A percentile compares a stretch with the other conserved stretches of the same genome.
Evolutionary conservation across 106 monocot species (phyloP).

Genomic region (Dactylorhiza incarnata): DNA sequence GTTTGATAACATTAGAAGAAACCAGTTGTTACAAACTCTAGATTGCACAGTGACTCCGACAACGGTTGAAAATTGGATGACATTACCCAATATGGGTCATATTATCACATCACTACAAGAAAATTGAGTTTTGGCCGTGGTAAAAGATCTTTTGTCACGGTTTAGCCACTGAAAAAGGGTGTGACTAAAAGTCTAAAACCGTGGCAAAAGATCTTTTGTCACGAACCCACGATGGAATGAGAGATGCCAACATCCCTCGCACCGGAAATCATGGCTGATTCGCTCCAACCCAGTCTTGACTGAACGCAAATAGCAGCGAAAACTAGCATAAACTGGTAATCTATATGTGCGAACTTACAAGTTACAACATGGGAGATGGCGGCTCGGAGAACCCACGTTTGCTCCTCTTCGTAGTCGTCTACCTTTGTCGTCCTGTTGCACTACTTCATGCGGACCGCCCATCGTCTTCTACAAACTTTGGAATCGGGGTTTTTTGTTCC

Average conservation of each 20-base stretch:
- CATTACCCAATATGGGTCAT: too few species aligned
- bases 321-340: not conserved
- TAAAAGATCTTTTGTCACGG: too few species aligned
- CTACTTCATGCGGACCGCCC: not conserved
- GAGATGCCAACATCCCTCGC: slow-evolving; percentile 85
- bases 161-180: too few species aligned
- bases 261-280: slow-evolving; percentile 60
- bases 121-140: too few species aligned
- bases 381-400: slow-evolving; percentile 55
- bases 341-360: slow-evolving; percentile 28
- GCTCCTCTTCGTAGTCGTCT: slow-evolving; percentile 53
- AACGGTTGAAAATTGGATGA: too few species aligned
- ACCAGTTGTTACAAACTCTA: too few species aligned
- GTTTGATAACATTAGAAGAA: too few species aligned
- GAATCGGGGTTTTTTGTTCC: not conserved
- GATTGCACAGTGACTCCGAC: too few species aligned
- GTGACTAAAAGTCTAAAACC: too few species aligned
- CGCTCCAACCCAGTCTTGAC: slow-evolving; percentile 61
- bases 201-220: too few species aligned
- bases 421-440: slow-evolving; percentile 1
- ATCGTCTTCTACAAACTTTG: not conserved
- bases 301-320: not conserved
- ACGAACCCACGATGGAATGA: slow-evolving; percentile 74
- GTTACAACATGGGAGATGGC: slow-evolving; percentile 58
- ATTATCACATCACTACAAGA: too few species aligned